phyloP scores from a whole-genome alignment of 2,329 filamentous ascomycete species.

The Bipolaris bicolor region DNA sequence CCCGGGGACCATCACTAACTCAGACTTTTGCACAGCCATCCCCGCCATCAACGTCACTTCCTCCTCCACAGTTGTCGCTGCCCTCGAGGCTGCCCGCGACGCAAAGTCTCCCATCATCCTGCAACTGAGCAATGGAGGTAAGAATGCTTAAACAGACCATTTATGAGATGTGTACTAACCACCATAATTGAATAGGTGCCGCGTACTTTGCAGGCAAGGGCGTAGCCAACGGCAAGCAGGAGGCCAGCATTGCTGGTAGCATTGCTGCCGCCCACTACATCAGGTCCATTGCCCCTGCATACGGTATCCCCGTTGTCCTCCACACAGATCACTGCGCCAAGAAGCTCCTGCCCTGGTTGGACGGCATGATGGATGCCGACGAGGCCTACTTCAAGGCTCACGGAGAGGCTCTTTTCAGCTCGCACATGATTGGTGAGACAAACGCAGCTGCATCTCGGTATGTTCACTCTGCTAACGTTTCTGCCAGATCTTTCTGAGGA shows the following conservation, averaged over 20 bases:
- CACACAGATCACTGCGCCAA: slow-evolving; percentile 24
- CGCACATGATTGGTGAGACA: slow-evolving; percentile 82
- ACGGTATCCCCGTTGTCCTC: slow-evolving; percentile 81
- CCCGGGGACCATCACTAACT: not conserved
- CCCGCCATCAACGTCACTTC: slow-evolving; percentile 69
- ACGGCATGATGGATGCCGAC: slow-evolving; percentile 77
- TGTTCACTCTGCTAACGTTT: not conserved
- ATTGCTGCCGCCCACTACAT: slow-evolving; percentile 88
- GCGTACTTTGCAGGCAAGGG: slow-evolving; percentile 74
- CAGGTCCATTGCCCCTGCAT: slow-evolving; percentile 81
- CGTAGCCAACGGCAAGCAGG: slow-evolving; percentile 64
- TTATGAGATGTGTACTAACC: no score
- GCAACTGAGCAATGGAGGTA: slow-evolving; percentile 82
- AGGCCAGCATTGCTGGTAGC: slow-evolving; percentile 85
- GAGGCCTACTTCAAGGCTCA: slow-evolving; percentile 94
- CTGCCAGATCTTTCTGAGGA: slow-evolving; percentile 74
- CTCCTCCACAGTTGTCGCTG: slow-evolving; percentile 76
- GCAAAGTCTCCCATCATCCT: slow-evolving; percentile 89
- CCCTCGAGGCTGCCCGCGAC: slow-evolving; percentile 94
- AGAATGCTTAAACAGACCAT: slow-evolving; percentile 57
- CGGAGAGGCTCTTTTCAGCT: slow-evolving; percentile 64
- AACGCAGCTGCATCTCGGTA: not conserved
- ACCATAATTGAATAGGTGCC: slow-evolving; percentile 68
- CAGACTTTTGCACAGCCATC: slow-evolving; percentile 28
- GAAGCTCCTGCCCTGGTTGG: slow-evolving; percentile 96